These are phyloP conservation scores for Melastoma malabathricum DNA, from an alignment of 345 rosid species.

Conservation along the genomic window DNA sequence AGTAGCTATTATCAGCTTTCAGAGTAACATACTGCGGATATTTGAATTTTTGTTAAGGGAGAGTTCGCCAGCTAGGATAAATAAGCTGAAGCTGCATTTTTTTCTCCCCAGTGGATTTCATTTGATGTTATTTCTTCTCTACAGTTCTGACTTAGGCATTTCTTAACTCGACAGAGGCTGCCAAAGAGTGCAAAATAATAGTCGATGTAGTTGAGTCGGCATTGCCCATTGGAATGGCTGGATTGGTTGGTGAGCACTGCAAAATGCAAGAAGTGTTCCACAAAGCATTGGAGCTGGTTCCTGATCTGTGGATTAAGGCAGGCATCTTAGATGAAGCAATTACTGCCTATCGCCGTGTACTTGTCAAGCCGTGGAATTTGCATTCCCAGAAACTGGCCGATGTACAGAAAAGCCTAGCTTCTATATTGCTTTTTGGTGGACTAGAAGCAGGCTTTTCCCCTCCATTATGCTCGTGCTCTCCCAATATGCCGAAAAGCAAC, in stretches of 20 bases:
- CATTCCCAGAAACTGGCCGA: slow-evolving; percentile 56
- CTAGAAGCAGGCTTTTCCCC: slow-evolving; percentile 45
- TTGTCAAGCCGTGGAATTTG: slow-evolving; percentile 78
- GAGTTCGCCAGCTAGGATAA: no score
- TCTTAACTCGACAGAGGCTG: slow-evolving; percentile 60
- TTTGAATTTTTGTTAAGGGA: no score
- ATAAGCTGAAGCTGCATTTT: no score
- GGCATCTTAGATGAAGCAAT: slow-evolving; percentile 63
- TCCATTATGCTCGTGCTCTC: slow-evolving; percentile 25
- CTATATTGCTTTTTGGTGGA: slow-evolving; percentile 58
- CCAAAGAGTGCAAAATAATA: slow-evolving; percentile 69
- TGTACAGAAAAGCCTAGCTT: slow-evolving; percentile 73
- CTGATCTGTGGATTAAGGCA: slow-evolving; percentile 54
- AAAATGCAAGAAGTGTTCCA: slow-evolving; percentile 77
- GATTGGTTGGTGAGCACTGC: slow-evolving; percentile 42
- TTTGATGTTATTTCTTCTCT: no score
- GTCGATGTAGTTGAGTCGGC: slow-evolving; percentile 65
- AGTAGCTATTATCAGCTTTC: no score
- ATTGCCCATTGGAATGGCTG: slow-evolving; percentile 55
- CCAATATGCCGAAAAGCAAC: slow-evolving; percentile 30
- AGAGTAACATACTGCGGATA: no score
- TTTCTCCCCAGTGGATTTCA: no score
- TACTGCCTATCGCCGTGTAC: slow-evolving; percentile 52
- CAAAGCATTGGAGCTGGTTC: slow-evolving; percentile 74
- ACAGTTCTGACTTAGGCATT: slow-evolving; percentile 5